Percentiles rank a stretch among this genome's conserved stretches.
Conservation (phyloP, 345 rosid genomes). For the Brassica napus region DNA sequence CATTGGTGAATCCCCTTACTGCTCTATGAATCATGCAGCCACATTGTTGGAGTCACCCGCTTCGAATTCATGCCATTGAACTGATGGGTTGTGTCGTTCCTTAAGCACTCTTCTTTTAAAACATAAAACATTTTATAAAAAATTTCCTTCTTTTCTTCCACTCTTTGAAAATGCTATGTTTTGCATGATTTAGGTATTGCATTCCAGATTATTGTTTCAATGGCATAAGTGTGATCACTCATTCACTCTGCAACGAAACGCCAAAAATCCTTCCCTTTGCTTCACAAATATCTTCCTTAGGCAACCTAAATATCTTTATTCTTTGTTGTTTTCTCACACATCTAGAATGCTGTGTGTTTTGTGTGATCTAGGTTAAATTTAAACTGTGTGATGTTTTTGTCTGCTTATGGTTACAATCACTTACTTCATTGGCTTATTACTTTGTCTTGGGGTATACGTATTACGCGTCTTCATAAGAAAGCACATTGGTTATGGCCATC, state of each 20-base stretch:
- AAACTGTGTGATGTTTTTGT: conserved; percentile 12
- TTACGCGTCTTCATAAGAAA: conserved; percentile 19
- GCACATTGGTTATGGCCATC: conserved; percentile 22
- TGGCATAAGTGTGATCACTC: background rate
- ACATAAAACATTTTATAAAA: background rate
- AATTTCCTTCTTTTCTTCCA: background rate
- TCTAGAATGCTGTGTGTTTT: background rate
- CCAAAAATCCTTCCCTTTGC: background rate
- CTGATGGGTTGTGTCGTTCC: conserved; percentile 3
- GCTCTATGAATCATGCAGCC: background rate
- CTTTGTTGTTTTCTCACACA: background rate
- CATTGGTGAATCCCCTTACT: conserved; percentile 20
- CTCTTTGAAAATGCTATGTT: background rate
- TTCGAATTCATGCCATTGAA: conserved; percentile 1
- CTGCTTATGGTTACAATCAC: conserved; percentile 22
- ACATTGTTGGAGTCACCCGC: background rate
- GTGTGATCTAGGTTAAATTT: background rate
- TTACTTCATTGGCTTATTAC: conserved; percentile 26
- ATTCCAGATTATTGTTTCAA: background rate
- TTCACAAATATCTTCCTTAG: background rate
- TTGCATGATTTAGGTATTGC: background rate
- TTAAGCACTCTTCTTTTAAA: background rate
- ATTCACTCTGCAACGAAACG: background rate
- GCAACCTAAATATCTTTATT: conserved; percentile 1
- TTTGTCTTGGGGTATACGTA: conserved; percentile 15